A percentile compares a stretch with the other conserved stretches of the same genome.
phyloP scores from a whole-genome alignment of 2,329 filamentous ascomycete genomes.

The Cercospora nicotianae region DNA sequence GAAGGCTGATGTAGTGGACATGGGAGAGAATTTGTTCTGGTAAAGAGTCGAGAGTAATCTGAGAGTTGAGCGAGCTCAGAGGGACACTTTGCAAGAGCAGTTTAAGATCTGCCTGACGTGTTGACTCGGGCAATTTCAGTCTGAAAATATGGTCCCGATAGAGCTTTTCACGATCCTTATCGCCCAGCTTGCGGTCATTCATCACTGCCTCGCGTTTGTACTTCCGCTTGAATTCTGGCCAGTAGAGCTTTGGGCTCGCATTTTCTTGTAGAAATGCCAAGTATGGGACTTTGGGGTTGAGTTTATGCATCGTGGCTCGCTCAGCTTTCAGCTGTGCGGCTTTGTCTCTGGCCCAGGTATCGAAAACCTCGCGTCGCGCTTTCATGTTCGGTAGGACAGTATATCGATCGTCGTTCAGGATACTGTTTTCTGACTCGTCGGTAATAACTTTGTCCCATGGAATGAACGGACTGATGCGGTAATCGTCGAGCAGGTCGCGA shows the following conservation, averaged over 20 bases:
- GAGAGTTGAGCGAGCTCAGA: slow-evolving; percentile 58
- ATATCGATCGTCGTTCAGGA: slow-evolving; percentile 85
- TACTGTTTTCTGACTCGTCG: slow-evolving; percentile 59
- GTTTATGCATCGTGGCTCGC: slow-evolving; percentile 73
- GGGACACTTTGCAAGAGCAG: slow-evolving; percentile 64
- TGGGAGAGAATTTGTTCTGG: slow-evolving; percentile 65
- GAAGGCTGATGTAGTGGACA: slow-evolving; percentile 68
- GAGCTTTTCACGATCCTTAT: slow-evolving; percentile 74
- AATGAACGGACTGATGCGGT: slow-evolving; percentile 78
- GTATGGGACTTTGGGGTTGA: slow-evolving; percentile 80
- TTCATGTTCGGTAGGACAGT: slow-evolving; percentile 80
- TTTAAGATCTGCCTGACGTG: slow-evolving; percentile 68
- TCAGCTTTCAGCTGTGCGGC: slow-evolving; percentile 71
- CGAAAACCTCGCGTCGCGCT: slow-evolving; percentile 76
- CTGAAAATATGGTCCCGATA: slow-evolving; percentile 73
- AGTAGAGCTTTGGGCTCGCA: slow-evolving; percentile 90
- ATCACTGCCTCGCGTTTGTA: slow-evolving; percentile 78
- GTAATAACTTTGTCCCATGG: slow-evolving; percentile 90
- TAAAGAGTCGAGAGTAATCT: slow-evolving; percentile 57
- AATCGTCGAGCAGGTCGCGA: slow-evolving; percentile 81
- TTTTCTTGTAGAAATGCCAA: slow-evolving; percentile 76
- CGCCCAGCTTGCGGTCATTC: slow-evolving; percentile 62
- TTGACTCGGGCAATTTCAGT: slow-evolving; percentile 63
- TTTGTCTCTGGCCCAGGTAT: slow-evolving; percentile 76
- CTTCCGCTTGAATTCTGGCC: slow-evolving; percentile 94